Base-by-base conservation (phyloP, 2,329 filamentous ascomycete species). In the Alternaria triticina region DNA sequence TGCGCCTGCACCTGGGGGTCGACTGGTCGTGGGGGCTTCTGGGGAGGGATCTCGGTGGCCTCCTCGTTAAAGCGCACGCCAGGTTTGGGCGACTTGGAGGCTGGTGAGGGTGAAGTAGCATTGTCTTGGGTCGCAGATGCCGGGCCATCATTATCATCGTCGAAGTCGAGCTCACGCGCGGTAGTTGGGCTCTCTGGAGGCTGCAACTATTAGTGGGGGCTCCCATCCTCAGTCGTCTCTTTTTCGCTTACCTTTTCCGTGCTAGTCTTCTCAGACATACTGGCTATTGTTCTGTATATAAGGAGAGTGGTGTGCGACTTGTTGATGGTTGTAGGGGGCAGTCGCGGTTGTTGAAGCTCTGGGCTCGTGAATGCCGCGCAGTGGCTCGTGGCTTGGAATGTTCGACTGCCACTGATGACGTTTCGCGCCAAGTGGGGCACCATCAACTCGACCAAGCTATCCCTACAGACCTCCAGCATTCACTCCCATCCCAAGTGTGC, bases 1-100 rank as follows among this genome's bases (percentile, higher is more conserved):
- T 95, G 91, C 51, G 93, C 94, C 83, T 97, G 91, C 80, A 97
- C 90, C 64, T 90, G 87, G 67, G 96, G 91, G 68, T 88, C 92
- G 74, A 93, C 75, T 50, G 95, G 95, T 62, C 94, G 89, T 33
- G 94, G 94, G 30, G 94, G 94, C 83, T 97, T 96, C 52, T 76
- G 66, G 44, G 91, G 86, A 12, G 94, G 94, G 23, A 90, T 78
- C 65, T 84, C 82, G 11, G 74, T 75, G 25, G 79, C 77, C 11
- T 82, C 79, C 17, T 84, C 82, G 46, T 80, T 80, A 74, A 84
- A 85, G 68, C 81, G 83, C 28, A 84, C 83, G 27, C 79, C 79
- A 13, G 79, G 82, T 70, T 79, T 84, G 68, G 75, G 78, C 50
- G 70, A 81, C 55, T 78, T 79, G 13, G 75, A 73, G 10, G 70